Conservation (phyloP, 2,329 filamentous ascomycete genomes). For the Plectosphaerella plurivora region DNA sequence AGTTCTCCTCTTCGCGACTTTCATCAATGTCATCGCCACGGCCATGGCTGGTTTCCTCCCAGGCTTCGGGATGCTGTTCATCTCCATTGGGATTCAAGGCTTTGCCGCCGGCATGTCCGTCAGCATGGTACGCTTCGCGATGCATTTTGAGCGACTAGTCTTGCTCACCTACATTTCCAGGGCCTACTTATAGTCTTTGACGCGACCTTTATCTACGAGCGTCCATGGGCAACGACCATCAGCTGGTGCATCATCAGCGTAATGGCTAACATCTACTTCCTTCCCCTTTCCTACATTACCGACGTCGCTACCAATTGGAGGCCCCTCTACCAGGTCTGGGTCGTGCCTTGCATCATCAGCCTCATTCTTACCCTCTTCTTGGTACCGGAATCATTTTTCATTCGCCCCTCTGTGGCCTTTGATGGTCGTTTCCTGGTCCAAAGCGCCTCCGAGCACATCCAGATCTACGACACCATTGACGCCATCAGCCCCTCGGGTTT, state of each 20-base stretch:
- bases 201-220: conserved; percentile 31
- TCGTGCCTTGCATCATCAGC: conserved; percentile 16
- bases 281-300: conserved; percentile 20
- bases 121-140: conserved; percentile 16
- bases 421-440: conserved; percentile 33
- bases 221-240: conserved; percentile 24
- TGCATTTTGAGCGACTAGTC: background rate
- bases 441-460: conserved; percentile 30
- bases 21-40: conserved; percentile 14
- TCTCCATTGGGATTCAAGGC: conserved; percentile 18
- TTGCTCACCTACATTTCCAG: conserved; percentile 12
- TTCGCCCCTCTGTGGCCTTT: conserved; percentile 32
- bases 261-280: conserved; percentile 20
- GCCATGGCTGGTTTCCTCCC: conserved; percentile 18
- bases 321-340: conserved; percentile 25
- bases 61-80: conserved; percentile 21
- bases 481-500: conserved; percentile 10
- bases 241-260: conserved; percentile 25
- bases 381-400: conserved; percentile 33
- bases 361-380: conserved; percentile 23
- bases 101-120: conserved; percentile 24
- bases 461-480: conserved; percentile 28
- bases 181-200: conserved; percentile 29
- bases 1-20: conserved; percentile 21
- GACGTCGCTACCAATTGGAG: conserved; percentile 23